Percentiles rank a stretch among this genome's conserved stretches.
phyloP scores from a whole-genome alignment of 2,329 filamentous ascomycete genomes.

The Tothia fuscella region DNA sequence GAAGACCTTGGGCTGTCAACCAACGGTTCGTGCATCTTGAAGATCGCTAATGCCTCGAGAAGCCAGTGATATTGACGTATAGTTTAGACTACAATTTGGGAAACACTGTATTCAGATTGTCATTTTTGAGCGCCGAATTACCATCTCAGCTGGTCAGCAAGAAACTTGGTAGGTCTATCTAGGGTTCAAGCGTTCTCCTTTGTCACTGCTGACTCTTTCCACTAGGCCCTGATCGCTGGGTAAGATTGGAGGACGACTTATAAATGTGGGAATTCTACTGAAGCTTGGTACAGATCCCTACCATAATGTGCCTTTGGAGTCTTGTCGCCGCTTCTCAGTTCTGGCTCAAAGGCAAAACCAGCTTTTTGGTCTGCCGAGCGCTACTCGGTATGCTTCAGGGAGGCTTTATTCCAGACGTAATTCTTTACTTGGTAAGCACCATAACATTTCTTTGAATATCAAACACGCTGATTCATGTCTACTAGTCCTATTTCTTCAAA shows the following conservation, averaged over 20 bases:
- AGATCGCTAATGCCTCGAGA: too few species aligned
- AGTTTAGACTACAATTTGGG: slow-evolving; percentile 14
- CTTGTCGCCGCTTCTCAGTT: slow-evolving; percentile 30
- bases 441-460: too few species aligned
- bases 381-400: slow-evolving; percentile 38
- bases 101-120: slow-evolving; percentile 15
- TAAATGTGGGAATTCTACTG: not conserved
- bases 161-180: slow-evolving; percentile 12
- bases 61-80: not conserved
- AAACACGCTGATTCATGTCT: too few species aligned
- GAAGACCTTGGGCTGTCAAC: not conserved
- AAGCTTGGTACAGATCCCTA: slow-evolving; percentile 29
- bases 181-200: not conserved
- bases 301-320: slow-evolving; percentile 31
- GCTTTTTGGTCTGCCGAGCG: slow-evolving; percentile 31
- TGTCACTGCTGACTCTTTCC: too few species aligned
- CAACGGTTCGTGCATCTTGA: too few species aligned
- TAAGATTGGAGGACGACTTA: too few species aligned
- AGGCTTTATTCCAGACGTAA: slow-evolving; percentile 34
- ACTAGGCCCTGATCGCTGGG: slow-evolving; percentile 17
- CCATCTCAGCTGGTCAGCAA: slow-evolving; percentile 17
- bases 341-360: slow-evolving; percentile 23
- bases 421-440: slow-evolving; percentile 21
- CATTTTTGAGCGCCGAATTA: slow-evolving; percentile 17
- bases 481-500: slow-evolving; percentile 30